A percentile compares a stretch with the other conserved stretches of the same genome.
phyloP scores from a whole-genome alignment of 2,329 filamentous ascomycete species.

The Harringtonia aguacate region DNA sequence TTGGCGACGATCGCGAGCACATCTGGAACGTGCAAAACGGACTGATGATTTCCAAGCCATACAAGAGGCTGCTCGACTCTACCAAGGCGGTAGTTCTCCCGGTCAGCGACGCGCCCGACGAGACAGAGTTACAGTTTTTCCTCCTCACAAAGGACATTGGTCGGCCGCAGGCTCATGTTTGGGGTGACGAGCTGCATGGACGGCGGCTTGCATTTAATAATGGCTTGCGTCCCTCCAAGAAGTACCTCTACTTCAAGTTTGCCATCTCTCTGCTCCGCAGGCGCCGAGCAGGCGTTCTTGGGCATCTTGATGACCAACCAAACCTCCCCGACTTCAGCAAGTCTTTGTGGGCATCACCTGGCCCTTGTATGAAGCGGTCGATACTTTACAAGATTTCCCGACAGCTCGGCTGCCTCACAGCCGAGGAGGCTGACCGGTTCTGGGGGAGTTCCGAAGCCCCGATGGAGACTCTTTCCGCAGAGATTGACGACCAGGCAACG shows the following conservation, averaged over 20 bases:
- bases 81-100: background rate
- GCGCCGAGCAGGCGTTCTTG: background rate
- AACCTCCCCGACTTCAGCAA: background rate
- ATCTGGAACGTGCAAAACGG: background rate
- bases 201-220: background rate
- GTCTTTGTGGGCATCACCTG: background rate
- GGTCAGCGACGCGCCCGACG: background rate
- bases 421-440: background rate
- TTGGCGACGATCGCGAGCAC: background rate
- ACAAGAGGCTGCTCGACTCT: background rate
- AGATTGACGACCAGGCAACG: background rate
- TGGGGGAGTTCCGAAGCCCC: background rate
- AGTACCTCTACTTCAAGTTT: slow-evolving; percentile 2
- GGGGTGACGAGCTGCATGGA: background rate
- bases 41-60: background rate
- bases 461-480: background rate
- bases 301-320: background rate
- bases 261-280: background rate
- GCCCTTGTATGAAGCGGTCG: background rate
- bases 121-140: background rate
- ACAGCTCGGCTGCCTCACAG: background rate
- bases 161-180: background rate
- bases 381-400: background rate
- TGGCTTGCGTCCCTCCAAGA: background rate
- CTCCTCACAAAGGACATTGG: slow-evolving; percentile 1